These are phyloP conservation scores for Aegilops bicornis DNA, from an alignment of 176 grass and related monocot species.

Conservation along the genomic window DNA sequence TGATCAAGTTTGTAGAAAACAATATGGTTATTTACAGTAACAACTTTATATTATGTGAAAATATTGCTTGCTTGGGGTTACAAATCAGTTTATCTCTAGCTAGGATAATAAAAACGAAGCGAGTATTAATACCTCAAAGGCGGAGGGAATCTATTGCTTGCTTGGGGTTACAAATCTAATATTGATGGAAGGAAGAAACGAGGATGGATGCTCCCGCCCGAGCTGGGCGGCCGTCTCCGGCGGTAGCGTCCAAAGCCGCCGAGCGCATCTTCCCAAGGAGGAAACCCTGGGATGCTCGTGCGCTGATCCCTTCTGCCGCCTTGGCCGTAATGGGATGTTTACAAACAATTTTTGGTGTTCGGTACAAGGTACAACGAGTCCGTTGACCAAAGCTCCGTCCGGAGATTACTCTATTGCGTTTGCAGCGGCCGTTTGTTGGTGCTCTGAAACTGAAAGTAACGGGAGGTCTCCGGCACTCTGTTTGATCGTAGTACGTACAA, in stretches of 20 bases:
- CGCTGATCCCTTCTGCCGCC: not conserved
- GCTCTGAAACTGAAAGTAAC: not conserved
- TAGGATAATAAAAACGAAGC: no score
- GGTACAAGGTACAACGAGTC: not conserved
- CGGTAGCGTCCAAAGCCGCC: conserved; percentile 26
- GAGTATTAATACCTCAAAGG: not conserved
- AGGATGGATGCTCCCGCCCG: not conserved
- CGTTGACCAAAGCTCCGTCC: not conserved
- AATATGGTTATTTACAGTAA: no score
- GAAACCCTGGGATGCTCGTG: conserved; percentile 37
- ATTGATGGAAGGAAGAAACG: not conserved
- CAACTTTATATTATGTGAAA: no score
- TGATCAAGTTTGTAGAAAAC: no score
- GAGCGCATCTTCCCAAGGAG: conserved; percentile 31
- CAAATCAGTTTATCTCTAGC: no score
- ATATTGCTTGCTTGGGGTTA: no score
- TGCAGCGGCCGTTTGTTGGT: not conserved
- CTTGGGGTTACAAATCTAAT: not conserved
- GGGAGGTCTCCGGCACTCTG: not conserved
- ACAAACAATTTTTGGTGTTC: not conserved
- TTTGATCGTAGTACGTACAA: not conserved
- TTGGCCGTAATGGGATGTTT: not conserved
- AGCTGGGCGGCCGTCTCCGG: not conserved
- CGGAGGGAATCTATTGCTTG: not conserved
- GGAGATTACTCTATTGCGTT: not conserved